phyloP scores from a whole-genome alignment of 2,329 filamentous ascomycete species.

The Orbilia brochopaga region DNA sequence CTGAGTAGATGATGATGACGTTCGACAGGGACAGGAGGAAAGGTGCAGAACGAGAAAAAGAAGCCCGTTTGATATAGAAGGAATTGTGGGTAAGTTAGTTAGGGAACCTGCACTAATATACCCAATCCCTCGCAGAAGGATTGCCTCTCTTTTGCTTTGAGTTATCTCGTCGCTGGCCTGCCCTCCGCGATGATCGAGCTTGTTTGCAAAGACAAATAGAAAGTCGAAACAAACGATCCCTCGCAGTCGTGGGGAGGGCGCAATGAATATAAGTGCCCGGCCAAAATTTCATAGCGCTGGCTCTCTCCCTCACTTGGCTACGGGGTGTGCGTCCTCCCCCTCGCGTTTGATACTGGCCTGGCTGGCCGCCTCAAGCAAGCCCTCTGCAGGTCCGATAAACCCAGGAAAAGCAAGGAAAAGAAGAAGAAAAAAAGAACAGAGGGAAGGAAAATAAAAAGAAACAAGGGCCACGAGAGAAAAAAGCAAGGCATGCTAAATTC shows the following conservation, averaged over 20 bases:
- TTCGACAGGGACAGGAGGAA: constrained; percentile 15
- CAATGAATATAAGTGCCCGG: constrained; percentile 48
- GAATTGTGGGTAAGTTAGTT: constrained; percentile 27
- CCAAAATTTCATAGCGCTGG: constrained; percentile 30
- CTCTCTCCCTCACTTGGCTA: constrained; percentile 15
- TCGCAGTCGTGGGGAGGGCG: constrained; percentile 43
- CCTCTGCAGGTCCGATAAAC: constrained; percentile 45
- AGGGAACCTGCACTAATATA: constrained; percentile 42
- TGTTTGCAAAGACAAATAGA: constrained; percentile 51
- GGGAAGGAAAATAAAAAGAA: constrained; percentile 29
- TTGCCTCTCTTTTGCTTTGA: constrained; percentile 21
- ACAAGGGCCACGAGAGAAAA: constrained; percentile 14
- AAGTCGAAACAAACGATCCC: constrained; percentile 50
- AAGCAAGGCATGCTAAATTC: constrained; percentile 21
- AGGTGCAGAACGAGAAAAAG: constrained; percentile 10
- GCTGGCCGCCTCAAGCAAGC: constrained; percentile 28
- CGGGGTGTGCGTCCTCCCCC: constrained; percentile 37
- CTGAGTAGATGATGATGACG: constrained; percentile 5
- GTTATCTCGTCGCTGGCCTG: constrained; percentile 23
- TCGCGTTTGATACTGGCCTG: constrained; percentile 33
- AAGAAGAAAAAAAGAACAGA: constrained; percentile 29
- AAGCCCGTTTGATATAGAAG: constrained; percentile 18
- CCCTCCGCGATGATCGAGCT: constrained; percentile 34
- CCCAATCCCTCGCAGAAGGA: constrained; percentile 46
- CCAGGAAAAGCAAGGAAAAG: constrained; percentile 22